phyloP scores from a whole-genome alignment of 2,329 filamentous ascomycete species.

The Colletotrichum noveboracense region DNA sequence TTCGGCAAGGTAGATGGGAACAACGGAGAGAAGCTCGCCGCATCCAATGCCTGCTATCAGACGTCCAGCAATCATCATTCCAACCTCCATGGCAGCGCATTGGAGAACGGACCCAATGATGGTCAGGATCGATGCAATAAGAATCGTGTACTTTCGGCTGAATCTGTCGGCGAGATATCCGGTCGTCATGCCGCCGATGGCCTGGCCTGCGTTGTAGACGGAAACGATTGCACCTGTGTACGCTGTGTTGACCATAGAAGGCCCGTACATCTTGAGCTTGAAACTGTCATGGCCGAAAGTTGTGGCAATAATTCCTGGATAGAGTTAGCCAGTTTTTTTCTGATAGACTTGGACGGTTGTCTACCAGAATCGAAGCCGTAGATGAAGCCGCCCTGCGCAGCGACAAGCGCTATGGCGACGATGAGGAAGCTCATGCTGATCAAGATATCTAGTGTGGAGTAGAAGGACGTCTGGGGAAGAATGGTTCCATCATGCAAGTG shows the following conservation, averaged over 20 bases:
- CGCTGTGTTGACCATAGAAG: conserved; percentile 27
- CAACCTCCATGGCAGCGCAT: conserved; percentile 26
- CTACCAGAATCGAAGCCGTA: conserved; percentile 20
- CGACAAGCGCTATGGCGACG: conserved; percentile 24
- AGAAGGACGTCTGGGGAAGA: neutral
- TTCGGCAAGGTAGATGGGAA: conserved; percentile 33
- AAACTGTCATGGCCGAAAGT: conserved; percentile 36
- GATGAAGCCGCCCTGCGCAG: conserved; percentile 27
- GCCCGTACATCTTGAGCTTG: conserved; percentile 35
- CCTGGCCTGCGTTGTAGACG: conserved; percentile 36
- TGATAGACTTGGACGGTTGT: neutral
- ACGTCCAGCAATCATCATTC: conserved; percentile 32
- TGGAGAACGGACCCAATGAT: conserved; percentile 26
- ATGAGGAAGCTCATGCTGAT: conserved; percentile 19
- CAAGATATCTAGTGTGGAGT: neutral
- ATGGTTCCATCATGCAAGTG: neutral
- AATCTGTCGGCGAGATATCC: conserved; percentile 38
- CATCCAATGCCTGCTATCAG: conserved; percentile 25
- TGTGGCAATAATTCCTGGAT: conserved; percentile 35
- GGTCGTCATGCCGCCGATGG: conserved; percentile 31
- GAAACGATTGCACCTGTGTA: conserved; percentile 35
- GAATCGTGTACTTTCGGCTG: conserved; percentile 38
- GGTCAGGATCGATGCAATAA: conserved; percentile 28
- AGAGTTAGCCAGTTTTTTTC: neutral
- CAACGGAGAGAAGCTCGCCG: conserved; percentile 25